Percentiles rank a stretch among this genome's conserved stretches.
phyloP scores from a whole-genome alignment of 148 eudicot genomes.

The Simmondsia chinensis region DNA sequence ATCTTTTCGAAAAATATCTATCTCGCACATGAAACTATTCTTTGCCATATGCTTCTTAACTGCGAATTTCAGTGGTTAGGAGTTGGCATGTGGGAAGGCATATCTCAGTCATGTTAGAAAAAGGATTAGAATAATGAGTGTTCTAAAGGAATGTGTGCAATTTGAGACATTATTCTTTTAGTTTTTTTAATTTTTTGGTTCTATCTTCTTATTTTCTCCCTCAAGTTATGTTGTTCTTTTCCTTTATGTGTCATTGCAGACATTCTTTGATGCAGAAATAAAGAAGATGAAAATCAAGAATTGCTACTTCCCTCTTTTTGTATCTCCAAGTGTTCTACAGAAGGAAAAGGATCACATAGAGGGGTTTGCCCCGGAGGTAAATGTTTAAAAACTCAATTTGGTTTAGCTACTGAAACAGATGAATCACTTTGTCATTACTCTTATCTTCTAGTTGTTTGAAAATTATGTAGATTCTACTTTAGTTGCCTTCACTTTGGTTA shows the following conservation, averaged over 20 bases:
- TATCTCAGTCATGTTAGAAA: no score
- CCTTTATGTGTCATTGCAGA: conserved; percentile 27
- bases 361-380: conserved; percentile 99
- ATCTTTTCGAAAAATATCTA: no score
- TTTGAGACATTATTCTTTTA: no score
- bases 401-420: no score
- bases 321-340: conserved; percentile 68
- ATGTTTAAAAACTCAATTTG: not conserved
- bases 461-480: not conserved
- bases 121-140: no score
- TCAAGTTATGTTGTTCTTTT: not conserved
- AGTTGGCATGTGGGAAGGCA: no score
- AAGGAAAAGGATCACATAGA: conserved; percentile 96
- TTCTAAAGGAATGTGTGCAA: no score
- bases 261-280: conserved; percentile 82
- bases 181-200: not conserved
- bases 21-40: no score
- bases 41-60: no score
- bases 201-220: not conserved
- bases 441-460: not conserved
- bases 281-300: conserved; percentile 86
- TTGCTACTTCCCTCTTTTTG: conserved; percentile 93
- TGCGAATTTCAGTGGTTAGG: no score
- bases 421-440: not conserved
- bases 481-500: not conserved